These are phyloP conservation scores for Blastobotrys malaysiensis DNA, from an alignment of 1,139 yeast genomes.

Conservation along the genomic window DNA sequence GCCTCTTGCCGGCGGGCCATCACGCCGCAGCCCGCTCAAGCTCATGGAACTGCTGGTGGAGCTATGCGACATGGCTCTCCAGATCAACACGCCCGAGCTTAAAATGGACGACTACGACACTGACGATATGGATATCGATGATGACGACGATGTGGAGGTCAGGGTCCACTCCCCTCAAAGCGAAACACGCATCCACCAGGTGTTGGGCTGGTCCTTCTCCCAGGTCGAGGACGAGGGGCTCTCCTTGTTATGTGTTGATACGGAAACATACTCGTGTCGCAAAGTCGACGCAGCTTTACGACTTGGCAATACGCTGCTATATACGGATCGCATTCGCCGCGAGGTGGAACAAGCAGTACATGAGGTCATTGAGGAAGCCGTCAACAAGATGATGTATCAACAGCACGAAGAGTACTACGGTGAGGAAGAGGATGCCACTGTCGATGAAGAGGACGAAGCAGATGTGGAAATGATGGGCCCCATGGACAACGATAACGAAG, in stretches of 20 bases:
- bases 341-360: conserved; percentile 77
- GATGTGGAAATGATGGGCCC: conserved; percentile 1
- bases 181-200: conserved; percentile 54
- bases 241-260: conserved; percentile 58
- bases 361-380: conserved; percentile 59
- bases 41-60: conserved; percentile 59
- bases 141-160: conserved; percentile 19
- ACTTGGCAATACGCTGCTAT: conserved; percentile 69
- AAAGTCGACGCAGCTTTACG: conserved; percentile 74
- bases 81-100: conserved; percentile 53
- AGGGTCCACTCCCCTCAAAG: conserved; percentile 58
- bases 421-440: conserved; percentile 22
- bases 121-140: conserved; percentile 20
- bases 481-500: not conserved
- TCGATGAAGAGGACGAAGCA: conserved; percentile 20
- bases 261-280: conserved; percentile 53
- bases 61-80: conserved; percentile 69
- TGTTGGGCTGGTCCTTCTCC: conserved; percentile 51
- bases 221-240: conserved; percentile 60
- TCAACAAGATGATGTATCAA: conserved; percentile 40
- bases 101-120: conserved; percentile 9
- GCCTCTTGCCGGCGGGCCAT: not conserved
- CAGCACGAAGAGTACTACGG: conserved; percentile 19
- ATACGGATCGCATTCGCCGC: conserved; percentile 70
- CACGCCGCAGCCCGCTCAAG: conserved; percentile 52